Evolutionary conservation across 2,329 filamentous ascomycete genomes (phyloP).

Genomic region (Fusarium hainanense): DNA sequence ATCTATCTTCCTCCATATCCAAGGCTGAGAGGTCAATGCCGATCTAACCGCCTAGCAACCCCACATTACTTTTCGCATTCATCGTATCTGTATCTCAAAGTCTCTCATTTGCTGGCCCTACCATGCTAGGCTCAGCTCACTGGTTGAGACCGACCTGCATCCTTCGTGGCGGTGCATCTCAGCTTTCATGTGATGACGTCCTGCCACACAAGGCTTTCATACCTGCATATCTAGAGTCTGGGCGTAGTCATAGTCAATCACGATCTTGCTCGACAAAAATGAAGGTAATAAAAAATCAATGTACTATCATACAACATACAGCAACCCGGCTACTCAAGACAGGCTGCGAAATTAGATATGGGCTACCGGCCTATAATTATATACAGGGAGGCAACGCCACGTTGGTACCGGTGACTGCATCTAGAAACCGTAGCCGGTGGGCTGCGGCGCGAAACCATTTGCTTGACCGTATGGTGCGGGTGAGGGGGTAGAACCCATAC

Average conservation of each 20-base stretch:
- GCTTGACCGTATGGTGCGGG: constrained; percentile 78
- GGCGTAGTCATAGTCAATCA: background rate
- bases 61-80: constrained; percentile 33
- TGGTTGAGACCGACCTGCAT: background rate
- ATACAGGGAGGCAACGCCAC: constrained; percentile 41
- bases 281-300: constrained; percentile 44
- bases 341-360: constrained; percentile 30
- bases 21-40: constrained; percentile 10
- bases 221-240: background rate
- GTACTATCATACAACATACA: constrained; percentile 51
- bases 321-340: constrained; percentile 25
- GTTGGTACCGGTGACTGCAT: constrained; percentile 48
- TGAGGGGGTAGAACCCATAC: constrained; percentile 57
- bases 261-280: background rate
- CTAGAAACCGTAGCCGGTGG: constrained; percentile 80
- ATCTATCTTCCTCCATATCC: background rate
- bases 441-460: constrained; percentile 90
- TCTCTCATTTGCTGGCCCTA: constrained; percentile 6
- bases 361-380: constrained; percentile 16
- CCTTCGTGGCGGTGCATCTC: constrained; percentile 20
- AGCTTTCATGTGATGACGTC: constrained; percentile 8
- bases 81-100: constrained; percentile 26
- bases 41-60: constrained; percentile 2
- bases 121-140: background rate
- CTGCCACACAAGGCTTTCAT: constrained; percentile 4